Conservation (phyloP, 2,329 filamentous ascomycete species). For the Fusarium sp. region DNA sequence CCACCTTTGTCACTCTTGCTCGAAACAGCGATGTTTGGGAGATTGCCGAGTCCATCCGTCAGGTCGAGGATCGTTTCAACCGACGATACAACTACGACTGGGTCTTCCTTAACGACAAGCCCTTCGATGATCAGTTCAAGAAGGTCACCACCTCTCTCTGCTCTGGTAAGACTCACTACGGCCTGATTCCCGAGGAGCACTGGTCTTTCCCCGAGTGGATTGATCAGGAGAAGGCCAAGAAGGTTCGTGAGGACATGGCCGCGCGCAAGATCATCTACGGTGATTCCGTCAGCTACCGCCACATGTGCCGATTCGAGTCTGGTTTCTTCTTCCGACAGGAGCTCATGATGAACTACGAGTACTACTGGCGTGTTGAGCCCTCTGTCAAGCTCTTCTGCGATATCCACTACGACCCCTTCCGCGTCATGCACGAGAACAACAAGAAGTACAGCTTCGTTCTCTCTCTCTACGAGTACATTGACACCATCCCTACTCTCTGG, state of each 20-base stretch:
- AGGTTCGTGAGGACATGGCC: conserved; percentile 93
- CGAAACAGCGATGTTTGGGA: conserved; percentile 97
- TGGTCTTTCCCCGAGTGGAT: conserved; percentile 98
- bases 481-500: conserved; percentile 97
- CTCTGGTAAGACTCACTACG: conserved; percentile 93
- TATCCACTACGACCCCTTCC: conserved; percentile 95
- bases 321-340: conserved; percentile 99
- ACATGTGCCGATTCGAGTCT: conserved; percentile 99
- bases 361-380: conserved; percentile 99
- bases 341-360: conserved; percentile 95
- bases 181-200: conserved; percentile 88
- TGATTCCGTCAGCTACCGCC: conserved; percentile 94
- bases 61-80: conserved; percentile 98
- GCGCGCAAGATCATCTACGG: conserved; percentile 98
- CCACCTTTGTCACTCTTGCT: conserved; percentile 95
- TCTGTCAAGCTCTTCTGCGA: conserved; percentile 97
- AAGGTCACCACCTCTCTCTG: conserved; percentile 88
- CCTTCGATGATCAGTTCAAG: conserved; percentile 93
- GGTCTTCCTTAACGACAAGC: conserved; percentile 98
- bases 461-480: conserved; percentile 94
- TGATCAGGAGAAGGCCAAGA: conserved; percentile 90
- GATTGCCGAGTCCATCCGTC: conserved; percentile 93
- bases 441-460: conserved; percentile 99
- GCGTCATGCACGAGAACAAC: conserved; percentile 92
- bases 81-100: conserved; percentile 97